Base-by-base conservation (phyloP, 163 green algal genomes). In the Scenedesmus sp. region DNA sequence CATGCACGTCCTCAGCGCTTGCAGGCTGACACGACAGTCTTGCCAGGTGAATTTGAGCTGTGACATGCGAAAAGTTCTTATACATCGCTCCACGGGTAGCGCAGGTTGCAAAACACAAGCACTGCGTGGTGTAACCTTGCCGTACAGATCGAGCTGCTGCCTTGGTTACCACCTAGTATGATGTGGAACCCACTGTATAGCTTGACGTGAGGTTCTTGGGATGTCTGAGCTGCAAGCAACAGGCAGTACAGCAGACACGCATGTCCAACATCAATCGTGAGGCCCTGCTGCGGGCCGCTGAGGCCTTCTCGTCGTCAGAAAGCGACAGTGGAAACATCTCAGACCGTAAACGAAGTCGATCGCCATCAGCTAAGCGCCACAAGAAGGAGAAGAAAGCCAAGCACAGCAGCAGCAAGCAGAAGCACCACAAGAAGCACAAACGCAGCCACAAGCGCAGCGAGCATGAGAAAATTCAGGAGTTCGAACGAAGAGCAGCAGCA, bases 331-430 rank as follows among this genome's bases (percentile, higher is more conserved):
- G 67, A 34, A 59, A 88, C 57, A 62, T 34, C 64, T 74, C 88
- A 10, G n/a, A 57, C 9, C 20, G 46, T 26, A 84, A 34, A 9
- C 23, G 81, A 15, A 85, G 82, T 52, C 85, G 89, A 55, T 73
- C 67, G 54, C 74, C 64, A 7, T 23, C 64, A 26, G 84, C 79
- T 64, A 93, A 76, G 26, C 56, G 59, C 26, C 46, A 76, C 13
- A 60, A 62, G 56, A 92, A 84, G 57, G 64, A 88, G 8, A 91
- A 92, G 56, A 92, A 82, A 60, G 81, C 55, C 57, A 90, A 82
- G 34, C 77, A 87, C 86, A 94, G 57, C 92, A 94, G n/a, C 23
- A 89, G 86, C 81, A 90, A 93, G 86, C 57, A 87, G 4, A 92
- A 84, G 66, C 66, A 74, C 23, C 23, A 88, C 9, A 94, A 95